Conservation (phyloP, 2,329 filamentous ascomycete genomes). For the Massarina eburnea region DNA sequence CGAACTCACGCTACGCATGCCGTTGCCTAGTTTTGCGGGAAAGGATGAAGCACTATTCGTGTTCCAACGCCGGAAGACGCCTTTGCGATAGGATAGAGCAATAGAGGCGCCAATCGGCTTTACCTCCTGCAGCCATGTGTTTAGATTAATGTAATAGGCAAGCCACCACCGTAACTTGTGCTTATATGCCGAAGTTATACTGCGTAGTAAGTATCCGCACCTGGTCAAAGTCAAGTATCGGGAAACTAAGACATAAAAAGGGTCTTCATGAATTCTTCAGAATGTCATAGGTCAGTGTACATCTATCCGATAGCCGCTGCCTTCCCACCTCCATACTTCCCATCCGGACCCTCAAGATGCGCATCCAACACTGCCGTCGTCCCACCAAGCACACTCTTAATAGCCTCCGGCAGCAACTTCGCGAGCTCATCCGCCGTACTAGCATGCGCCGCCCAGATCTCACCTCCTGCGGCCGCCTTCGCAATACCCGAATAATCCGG, state of each 20-base stretch:
- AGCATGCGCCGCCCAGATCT: constrained; percentile 63
- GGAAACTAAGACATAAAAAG: too few species aligned
- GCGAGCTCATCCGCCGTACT: constrained; percentile 59
- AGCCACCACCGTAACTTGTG: too few species aligned
- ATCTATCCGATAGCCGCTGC: constrained; percentile 2
- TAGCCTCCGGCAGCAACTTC: constrained; percentile 57
- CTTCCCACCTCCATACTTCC: constrained; percentile 52
- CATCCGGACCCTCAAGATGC: constrained; percentile 58
- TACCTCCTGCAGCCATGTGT: too few species aligned
- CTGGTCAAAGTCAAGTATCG: too few species aligned
- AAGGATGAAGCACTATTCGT: constrained; percentile 77
- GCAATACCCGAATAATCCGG: constrained; percentile 71
- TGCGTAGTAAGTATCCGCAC: too few species aligned
- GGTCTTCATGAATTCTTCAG: too few species aligned
- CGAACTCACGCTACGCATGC: constrained; percentile 63
- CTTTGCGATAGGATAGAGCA: neutral
- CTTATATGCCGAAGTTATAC: too few species aligned
- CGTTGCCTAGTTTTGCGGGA: constrained; percentile 72
- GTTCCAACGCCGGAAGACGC: constrained; percentile 49
- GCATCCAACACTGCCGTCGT: constrained; percentile 64
- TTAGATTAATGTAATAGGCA: too few species aligned
- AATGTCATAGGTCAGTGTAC: too few species aligned
- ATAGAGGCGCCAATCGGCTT: too few species aligned
- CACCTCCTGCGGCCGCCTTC: constrained; percentile 64
- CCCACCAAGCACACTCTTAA: constrained; percentile 60